Conservation (phyloP, 768 basidiomycete genomes). For the Trametes meyenii region DNA sequence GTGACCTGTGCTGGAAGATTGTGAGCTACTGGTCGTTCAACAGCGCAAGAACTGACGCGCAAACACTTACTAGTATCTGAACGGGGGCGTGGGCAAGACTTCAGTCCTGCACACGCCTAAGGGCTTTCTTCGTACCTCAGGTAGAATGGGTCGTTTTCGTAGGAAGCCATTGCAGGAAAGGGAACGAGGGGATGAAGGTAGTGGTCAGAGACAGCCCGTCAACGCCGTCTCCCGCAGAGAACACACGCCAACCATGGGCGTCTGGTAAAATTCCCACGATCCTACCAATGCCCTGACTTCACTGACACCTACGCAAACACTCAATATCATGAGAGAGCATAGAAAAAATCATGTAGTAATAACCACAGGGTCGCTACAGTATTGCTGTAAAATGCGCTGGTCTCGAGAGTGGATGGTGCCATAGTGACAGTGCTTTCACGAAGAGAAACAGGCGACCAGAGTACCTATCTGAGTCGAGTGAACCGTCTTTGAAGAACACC, state of each 20-base stretch:
- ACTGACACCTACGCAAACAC: too few species aligned
- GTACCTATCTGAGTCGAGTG: too few species aligned
- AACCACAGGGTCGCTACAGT: too few species aligned
- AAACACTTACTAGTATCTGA: constrained; percentile 56
- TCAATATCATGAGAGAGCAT: too few species aligned
- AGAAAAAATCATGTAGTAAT: too few species aligned
- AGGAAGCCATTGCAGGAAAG: constrained; percentile 41
- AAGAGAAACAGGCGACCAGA: too few species aligned
- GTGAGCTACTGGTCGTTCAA: constrained; percentile 36
- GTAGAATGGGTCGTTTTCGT: constrained; percentile 80
- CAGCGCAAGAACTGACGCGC: background rate
- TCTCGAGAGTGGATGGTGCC: too few species aligned
- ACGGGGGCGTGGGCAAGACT: constrained; percentile 26
- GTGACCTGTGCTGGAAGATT: constrained; percentile 82
- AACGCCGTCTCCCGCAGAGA: background rate
- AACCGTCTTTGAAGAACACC: too few species aligned
- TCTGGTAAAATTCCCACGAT: background rate
- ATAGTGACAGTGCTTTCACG: too few species aligned
- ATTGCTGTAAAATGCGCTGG: background rate
- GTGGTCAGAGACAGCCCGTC: constrained; percentile 6
- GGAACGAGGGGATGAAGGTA: background rate
- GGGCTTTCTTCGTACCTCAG: constrained; percentile 54
- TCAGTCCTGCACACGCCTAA: constrained; percentile 28
- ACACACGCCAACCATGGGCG: background rate
- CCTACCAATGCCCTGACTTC: too few species aligned